Evolutionary conservation across 805 yeast species (phyloP).

Genomic region (Komagataella kurtzmanii): DNA sequence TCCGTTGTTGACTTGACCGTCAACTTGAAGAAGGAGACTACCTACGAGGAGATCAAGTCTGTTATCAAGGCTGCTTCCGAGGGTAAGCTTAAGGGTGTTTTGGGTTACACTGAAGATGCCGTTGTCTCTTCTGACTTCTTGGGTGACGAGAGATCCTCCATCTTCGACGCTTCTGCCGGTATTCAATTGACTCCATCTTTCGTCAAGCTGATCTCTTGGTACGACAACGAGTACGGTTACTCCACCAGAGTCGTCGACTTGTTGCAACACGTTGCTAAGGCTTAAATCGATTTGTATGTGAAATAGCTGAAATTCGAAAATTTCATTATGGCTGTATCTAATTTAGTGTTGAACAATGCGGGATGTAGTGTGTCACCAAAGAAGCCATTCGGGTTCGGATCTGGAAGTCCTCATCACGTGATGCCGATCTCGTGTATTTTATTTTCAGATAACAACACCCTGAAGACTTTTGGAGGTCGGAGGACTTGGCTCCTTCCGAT

Average conservation of each 20-base stretch:
- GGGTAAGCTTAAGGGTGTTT: conserved; percentile 65
- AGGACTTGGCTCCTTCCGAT: too few relatives aligned
- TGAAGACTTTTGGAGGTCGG: too few relatives aligned
- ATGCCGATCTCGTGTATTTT: too few relatives aligned
- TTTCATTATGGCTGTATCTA: background rate
- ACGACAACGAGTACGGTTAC: conserved; percentile 94
- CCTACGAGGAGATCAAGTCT: conserved; percentile 74
- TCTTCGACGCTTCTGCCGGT: conserved; percentile 88
- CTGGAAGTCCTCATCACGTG: too few relatives aligned
- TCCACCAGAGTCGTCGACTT: conserved; percentile 93
- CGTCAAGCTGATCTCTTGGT: conserved; percentile 88
- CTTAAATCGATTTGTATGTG: conserved; percentile 8
- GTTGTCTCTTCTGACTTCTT: conserved; percentile 87
- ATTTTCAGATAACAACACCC: too few relatives aligned
- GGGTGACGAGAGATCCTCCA: conserved; percentile 73
- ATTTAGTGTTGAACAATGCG: background rate
- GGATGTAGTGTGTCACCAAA: too few relatives aligned
- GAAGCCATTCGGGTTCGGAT: too few relatives aligned
- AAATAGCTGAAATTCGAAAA: background rate
- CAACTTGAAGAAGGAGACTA: conserved; percentile 60
- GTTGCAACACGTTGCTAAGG: conserved; percentile 66
- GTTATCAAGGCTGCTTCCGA: conserved; percentile 67
- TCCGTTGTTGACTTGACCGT: conserved; percentile 90
- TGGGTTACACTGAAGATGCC: conserved; percentile 87
- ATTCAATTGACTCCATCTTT: conserved; percentile 76